Percentiles rank a stretch among this genome's conserved stretches.
phyloP scores from a whole-genome alignment of 495 filamentous ascomycete genomes.

The Wilcoxina mikolae region DNA sequence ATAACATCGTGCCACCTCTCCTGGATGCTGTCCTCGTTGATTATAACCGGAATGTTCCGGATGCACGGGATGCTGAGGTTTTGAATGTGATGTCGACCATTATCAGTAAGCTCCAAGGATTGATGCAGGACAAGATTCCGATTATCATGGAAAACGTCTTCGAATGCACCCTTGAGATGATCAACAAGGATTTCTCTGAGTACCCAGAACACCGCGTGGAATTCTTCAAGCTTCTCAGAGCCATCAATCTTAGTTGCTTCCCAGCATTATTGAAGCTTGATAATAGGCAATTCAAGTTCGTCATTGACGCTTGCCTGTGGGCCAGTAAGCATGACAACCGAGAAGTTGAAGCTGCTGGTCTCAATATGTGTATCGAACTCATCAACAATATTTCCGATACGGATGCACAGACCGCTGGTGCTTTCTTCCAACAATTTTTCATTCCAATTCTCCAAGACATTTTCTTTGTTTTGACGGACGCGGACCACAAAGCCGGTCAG shows the following conservation, averaged over 20 bases:
- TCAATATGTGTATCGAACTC: slow-evolving; percentile 96
- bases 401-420: slow-evolving; percentile 65
- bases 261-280: slow-evolving; percentile 85
- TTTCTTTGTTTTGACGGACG: slow-evolving; percentile 95
- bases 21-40: slow-evolving; percentile 87
- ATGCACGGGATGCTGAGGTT: slow-evolving; percentile 91
- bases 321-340: slow-evolving; percentile 98
- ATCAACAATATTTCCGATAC: slow-evolving; percentile 96
- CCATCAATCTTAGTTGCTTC: slow-evolving; percentile 95
- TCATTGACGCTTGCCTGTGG: slow-evolving; percentile 99
- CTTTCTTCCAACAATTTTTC: slow-evolving; percentile 96
- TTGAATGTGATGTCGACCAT: slow-evolving; percentile 96
- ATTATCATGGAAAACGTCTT: slow-evolving; percentile 98
- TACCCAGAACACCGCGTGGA: slow-evolving; percentile 96
- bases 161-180: slow-evolving; percentile 97
- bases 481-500: slow-evolving; percentile 86
- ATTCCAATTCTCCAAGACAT: slow-evolving; percentile 90
- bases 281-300: slow-evolving; percentile 92
- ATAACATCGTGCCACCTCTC: slow-evolving; percentile 90
- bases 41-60: slow-evolving; percentile 92
- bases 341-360: slow-evolving; percentile 90
- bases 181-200: slow-evolving; percentile 99
- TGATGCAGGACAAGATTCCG: slow-evolving; percentile 97
- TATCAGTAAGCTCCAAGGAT: slow-evolving; percentile 78
- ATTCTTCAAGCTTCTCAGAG: slow-evolving; percentile 90